Base-by-base conservation (phyloP, 192 early-diverging fungal species). In the Dispira simplex region DNA sequence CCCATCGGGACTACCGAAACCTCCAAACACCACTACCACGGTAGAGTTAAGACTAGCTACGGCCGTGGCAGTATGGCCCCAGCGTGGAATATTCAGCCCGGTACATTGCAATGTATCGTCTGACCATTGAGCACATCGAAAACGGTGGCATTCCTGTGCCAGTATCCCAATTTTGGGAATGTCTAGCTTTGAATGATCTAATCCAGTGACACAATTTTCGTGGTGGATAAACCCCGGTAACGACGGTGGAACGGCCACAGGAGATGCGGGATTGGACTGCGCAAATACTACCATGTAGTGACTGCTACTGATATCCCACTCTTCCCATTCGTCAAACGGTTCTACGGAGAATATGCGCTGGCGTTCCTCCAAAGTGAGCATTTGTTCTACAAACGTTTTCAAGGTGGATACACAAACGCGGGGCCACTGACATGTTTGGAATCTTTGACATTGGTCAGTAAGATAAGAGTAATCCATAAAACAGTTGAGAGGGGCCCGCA, bases 281-380 rank as follows among this genome's bases (percentile, higher is more conserved):
- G 56, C 56, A 43, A 58, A 58, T 12, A 62, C 11, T 3, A 62
- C 59, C 20, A 62, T 21, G 44, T 62, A 62, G 43, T 62, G 59
- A 20, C 44, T 45, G 28, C 43, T 39, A 8, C 46, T 62, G 44
- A 62, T 62, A 20, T 62, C 44, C 59, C 59, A 62, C 44, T 62
- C 59, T 25, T 62, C 59, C 59, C 59, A 62, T 21, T 62, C 59
- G n/a, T 62, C 59, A 45, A 62, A 62, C 12, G 59, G 59, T 45
- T 62, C 59, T 5, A 62, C 5, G 3, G 59, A 21, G 20, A 44
- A 44, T 14, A 62, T 8, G 5, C 43, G 44, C 59, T n/a, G 59
- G 14, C 44, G 32, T 11, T 62, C 59, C 6, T 43, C 43, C 20
- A 14, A 14, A 8, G 59, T 14, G n/a, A 62, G 43, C 8, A 45